These are phyloP conservation scores for Elymus sibiricus DNA, from an alignment of 176 grass and related monocot species.

Conservation along the genomic window DNA sequence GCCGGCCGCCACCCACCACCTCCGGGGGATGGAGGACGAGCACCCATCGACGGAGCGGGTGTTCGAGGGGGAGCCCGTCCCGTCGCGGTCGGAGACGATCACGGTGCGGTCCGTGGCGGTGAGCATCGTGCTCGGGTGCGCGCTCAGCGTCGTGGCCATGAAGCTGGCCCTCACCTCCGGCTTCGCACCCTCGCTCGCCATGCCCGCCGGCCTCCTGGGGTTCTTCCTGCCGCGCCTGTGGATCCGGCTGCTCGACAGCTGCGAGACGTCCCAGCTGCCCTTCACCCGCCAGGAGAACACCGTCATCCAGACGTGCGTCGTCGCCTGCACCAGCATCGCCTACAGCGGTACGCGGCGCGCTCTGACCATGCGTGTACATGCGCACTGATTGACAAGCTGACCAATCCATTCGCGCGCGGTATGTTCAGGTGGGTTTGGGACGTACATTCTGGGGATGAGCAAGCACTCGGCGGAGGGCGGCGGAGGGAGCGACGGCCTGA, in stretches of 20 bases:
- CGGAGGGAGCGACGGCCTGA: neutral
- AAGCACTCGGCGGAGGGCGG: neutral
- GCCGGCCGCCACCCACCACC: neutral
- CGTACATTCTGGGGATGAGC: slow-evolving; percentile 38
- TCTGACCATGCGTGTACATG: neutral
- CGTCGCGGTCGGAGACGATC: slow-evolving; percentile 42
- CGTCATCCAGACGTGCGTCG: slow-evolving; percentile 87
- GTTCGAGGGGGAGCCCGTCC: slow-evolving; percentile 50
- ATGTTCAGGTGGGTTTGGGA: slow-evolving; percentile 23
- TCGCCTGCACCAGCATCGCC: slow-evolving; percentile 39
- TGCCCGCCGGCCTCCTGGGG: slow-evolving; percentile 48
- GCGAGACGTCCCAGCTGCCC: slow-evolving; percentile 33
- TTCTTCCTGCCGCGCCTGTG: slow-evolving; percentile 50
- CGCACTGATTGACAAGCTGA: neutral
- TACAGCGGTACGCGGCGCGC: neutral
- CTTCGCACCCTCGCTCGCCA: slow-evolving; percentile 35
- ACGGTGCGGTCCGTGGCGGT: slow-evolving; percentile 49
- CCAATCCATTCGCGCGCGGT: neutral
- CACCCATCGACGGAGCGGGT: slow-evolving; percentile 43
- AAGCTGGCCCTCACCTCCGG: slow-evolving; percentile 47
- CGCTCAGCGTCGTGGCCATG: slow-evolving; percentile 52
- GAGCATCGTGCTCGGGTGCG: slow-evolving; percentile 32
- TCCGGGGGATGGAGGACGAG: neutral
- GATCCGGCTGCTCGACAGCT: slow-evolving; percentile 26
- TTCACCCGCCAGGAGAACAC: slow-evolving; percentile 95